Percentiles rank a stretch among this genome's conserved stretches.
Evolutionary conservation across 164 flowering plant genomes (phyloP).

Genomic region (Platanus orientalis): DNA sequence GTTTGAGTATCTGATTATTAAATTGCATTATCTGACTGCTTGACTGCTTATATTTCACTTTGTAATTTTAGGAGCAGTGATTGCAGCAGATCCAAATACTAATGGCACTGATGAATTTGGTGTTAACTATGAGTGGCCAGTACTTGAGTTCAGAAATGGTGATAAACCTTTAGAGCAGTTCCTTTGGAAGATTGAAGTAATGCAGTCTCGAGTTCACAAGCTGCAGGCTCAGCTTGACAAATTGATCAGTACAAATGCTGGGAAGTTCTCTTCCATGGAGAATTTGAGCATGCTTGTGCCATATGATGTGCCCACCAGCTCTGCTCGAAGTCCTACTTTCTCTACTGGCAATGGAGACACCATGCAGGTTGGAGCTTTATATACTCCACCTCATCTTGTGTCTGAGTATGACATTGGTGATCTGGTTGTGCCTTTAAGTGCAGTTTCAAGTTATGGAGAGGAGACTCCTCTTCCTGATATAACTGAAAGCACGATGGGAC

Average conservation of each 20-base stretch:
- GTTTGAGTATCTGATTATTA: too few relatives aligned
- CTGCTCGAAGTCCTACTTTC: slow-evolving; percentile 58
- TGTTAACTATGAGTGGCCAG: slow-evolving; percentile 24
- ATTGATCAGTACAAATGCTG: slow-evolving; percentile 41
- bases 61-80: slow-evolving; percentile 25
- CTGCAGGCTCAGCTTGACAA: slow-evolving; percentile 50
- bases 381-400: slow-evolving; percentile 31
- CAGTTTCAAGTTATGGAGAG: slow-evolving; percentile 56
- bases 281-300: slow-evolving; percentile 55
- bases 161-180: slow-evolving; percentile 46
- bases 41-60: background rate
- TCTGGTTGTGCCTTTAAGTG: slow-evolving; percentile 45
- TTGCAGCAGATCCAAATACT: slow-evolving; percentile 30
- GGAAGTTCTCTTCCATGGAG: slow-evolving; percentile 67
- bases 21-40: too few relatives aligned
- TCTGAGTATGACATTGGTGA: slow-evolving; percentile 49
- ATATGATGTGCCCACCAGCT: slow-evolving; percentile 50
- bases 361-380: slow-evolving; percentile 38
- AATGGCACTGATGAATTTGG: slow-evolving; percentile 36
- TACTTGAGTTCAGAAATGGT: slow-evolving; percentile 35
- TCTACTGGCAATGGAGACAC: slow-evolving; percentile 59
- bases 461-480: slow-evolving; percentile 59
- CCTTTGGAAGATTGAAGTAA: slow-evolving; percentile 59
- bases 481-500: slow-evolving; percentile 68
- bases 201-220: slow-evolving; percentile 49